Base-by-base conservation (phyloP, 1,284 basidiomycete genomes). In the Golubevia pallescens region DNA sequence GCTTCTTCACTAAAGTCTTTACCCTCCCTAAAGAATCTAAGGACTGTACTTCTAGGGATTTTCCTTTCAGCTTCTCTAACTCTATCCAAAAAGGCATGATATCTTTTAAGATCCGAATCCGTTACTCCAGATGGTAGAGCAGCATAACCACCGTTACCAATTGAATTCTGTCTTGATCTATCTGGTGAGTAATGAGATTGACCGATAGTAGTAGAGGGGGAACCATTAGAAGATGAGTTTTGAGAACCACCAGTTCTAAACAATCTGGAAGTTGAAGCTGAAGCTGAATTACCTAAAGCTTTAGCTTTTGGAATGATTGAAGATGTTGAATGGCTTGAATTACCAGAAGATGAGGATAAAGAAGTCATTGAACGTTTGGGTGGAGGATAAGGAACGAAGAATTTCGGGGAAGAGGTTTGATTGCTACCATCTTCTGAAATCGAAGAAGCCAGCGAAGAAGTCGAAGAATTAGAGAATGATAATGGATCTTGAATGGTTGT, bases 41-140 rank as follows among this genome's bases (percentile, higher is more conserved):
- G 70, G 23, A 72, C 63, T 42, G 73, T 75, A n/a, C 60, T 53
- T n/a, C 70, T 65, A 54, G 73, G 73, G 2, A 75, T 55, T 64
- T 69, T 64, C 56, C 66, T 68, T 20, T 68, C 70, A 1, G 73
- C 70, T 58, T 68, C 66, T 57, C 62, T 68, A 24, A 75, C 62
- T 10, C 73, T 68, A 6, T 56, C 54, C 54, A 70, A 68, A 48
- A 75, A 75, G 0, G 61, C 53, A 32, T 75, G 73, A 14, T 69
- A 62, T 24, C 66, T 60, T 23, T 62, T 64, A 21, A 73, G 34
- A 38, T 38, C 34, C 34, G 34, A 38, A 38, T 38, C 34, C 3
- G 34, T 38, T 4, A 38, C 34, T 38, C 34, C 34, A 38, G 34
- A 4, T 38, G 34, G 34, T 5, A 38, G 34, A 38, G 34, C 5